These are phyloP conservation scores for Metschnikowia lunata DNA, from an alignment of 805 yeast species.

Conservation along the genomic window DNA sequence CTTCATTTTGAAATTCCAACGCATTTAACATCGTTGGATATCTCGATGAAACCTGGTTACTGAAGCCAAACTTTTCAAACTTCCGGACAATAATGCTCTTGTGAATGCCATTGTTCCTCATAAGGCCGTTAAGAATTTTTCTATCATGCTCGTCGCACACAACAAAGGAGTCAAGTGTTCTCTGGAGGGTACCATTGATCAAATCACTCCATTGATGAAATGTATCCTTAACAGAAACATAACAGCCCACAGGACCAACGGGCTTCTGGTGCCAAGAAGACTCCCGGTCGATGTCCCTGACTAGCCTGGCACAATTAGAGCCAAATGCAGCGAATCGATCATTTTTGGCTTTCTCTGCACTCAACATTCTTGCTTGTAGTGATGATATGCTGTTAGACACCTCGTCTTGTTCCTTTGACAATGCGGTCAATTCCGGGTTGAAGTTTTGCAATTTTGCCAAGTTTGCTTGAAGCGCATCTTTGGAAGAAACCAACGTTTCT, in stretches of 20 bases:
- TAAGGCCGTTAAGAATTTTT: constrained; percentile 23
- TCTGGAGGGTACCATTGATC: constrained; percentile 52
- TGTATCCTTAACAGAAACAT: constrained; percentile 52
- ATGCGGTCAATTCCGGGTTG: constrained; percentile 10
- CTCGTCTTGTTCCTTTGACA: constrained; percentile 11
- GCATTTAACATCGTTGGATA: constrained; percentile 52
- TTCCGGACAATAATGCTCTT: constrained; percentile 47
- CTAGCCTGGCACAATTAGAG: constrained; percentile 34
- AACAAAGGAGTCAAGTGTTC: constrained; percentile 56
- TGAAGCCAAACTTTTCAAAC: constrained; percentile 56
- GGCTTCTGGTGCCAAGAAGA: constrained; percentile 45
- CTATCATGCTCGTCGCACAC: constrained; percentile 65
- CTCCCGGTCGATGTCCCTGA: constrained; percentile 33
- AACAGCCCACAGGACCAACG: constrained; percentile 76
- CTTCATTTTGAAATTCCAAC: constrained; percentile 50
- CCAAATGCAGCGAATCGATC: constrained; percentile 52
- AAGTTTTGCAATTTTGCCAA: constrained; percentile 1
- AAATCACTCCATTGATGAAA: constrained; percentile 54
- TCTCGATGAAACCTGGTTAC: constrained; percentile 11
- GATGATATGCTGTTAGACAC: constrained; percentile 1
- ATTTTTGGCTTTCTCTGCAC: constrained; percentile 13
- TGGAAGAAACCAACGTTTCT: constrained; percentile 3
- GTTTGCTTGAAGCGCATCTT: constrained; percentile 10
- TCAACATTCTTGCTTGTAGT: constrained; percentile 7
- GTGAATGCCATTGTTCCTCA: constrained; percentile 31